Percentiles rank a stretch among this genome's conserved stretches.
phyloP scores from a whole-genome alignment of 345 rosid genomes.

The Eucalyptus sideroxylon region DNA sequence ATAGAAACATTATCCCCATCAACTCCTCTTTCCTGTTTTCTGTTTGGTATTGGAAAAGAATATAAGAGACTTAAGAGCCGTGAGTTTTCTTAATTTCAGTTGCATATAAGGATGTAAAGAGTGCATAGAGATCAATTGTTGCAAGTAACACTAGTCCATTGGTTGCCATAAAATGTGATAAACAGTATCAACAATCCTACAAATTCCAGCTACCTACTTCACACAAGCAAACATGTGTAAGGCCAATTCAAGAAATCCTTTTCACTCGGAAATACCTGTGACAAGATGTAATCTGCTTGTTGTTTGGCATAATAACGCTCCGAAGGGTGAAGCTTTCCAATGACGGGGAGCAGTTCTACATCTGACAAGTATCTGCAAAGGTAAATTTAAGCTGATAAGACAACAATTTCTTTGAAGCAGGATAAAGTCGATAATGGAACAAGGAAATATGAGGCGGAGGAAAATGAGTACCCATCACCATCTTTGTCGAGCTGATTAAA shows the following conservation, averaged over 20 bases:
- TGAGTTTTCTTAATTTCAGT: background rate
- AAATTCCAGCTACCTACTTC: background rate
- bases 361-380: constrained; percentile 54
- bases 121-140: background rate
- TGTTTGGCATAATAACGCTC: constrained; percentile 92
- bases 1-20: background rate
- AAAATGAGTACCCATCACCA: constrained; percentile 56
- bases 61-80: background rate
- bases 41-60: background rate
- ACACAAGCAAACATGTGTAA: background rate
- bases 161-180: background rate
- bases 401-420: background rate
- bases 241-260: background rate
- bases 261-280: constrained; percentile 40
- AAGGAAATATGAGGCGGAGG: background rate
- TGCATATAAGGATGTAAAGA: background rate
- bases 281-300: constrained; percentile 81
- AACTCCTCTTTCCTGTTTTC: background rate
- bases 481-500: constrained; percentile 86
- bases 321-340: constrained; percentile 88
- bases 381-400: background rate
- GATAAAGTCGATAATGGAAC: background rate
- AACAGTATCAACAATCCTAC: background rate
- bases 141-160: background rate
- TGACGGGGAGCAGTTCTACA: constrained; percentile 59